Evolutionary conservation across 176 grass and related monocot species (phyloP).

Genomic region (Dactylis glomerata): DNA sequence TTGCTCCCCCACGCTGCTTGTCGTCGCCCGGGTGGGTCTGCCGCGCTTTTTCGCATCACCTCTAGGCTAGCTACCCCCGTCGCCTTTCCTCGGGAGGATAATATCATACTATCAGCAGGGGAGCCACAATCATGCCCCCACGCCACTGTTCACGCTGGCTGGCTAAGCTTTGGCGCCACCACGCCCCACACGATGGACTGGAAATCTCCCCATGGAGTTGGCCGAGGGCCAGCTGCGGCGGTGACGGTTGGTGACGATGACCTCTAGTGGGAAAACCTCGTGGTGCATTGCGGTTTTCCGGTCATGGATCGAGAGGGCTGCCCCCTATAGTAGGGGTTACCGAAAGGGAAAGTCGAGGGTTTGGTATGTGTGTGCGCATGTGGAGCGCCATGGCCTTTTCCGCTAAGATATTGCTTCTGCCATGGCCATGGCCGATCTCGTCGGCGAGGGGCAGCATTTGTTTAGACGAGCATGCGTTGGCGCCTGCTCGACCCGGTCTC

Average conservation of each 20-base stretch:
- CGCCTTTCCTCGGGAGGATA: conserved; percentile 36
- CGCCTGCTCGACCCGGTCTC: background rate
- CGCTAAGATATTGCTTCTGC: background rate
- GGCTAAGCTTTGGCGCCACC: background rate
- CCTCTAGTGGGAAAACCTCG: background rate
- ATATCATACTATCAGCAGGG: conserved; percentile 22
- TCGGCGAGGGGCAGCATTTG: background rate
- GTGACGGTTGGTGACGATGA: background rate
- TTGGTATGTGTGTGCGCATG: background rate
- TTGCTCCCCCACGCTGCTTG: conserved; percentile 49
- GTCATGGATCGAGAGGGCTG: background rate
- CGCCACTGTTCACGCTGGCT: background rate
- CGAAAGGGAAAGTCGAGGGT: background rate
- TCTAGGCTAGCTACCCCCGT: background rate
- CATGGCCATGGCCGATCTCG: background rate
- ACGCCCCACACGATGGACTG: too few species aligned
- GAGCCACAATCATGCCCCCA: background rate
- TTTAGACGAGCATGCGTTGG: background rate
- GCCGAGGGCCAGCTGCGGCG: background rate
- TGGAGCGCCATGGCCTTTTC: background rate
- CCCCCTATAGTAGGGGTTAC: background rate
- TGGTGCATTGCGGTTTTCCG: background rate
- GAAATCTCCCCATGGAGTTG: too few species aligned
- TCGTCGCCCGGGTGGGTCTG: conserved; percentile 13
- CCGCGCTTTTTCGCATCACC: conserved; percentile 16